Base-by-base conservation (phyloP, 73 alveolate species). In the Paraurostyla sp. region DNA sequence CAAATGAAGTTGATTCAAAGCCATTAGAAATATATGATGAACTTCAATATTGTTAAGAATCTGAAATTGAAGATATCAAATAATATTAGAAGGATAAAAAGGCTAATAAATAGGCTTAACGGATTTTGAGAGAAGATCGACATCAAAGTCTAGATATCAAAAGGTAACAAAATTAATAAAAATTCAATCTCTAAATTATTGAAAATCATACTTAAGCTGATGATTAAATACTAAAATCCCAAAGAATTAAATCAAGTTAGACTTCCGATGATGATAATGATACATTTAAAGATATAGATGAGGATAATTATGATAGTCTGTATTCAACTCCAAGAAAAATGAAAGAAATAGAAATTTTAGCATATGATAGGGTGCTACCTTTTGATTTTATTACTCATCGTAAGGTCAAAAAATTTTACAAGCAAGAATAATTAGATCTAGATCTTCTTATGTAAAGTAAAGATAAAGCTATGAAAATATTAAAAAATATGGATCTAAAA, bases 31-130 rank as follows among this genome's bases (percentile, higher is more conserved):
- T 73, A 6, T 78, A 78, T 52, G 89, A 78, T 54, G 89, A 78
- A 23, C 41, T 51, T 6, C 78, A 78, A 27, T 78, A 78, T 38
- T 78, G 89, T 36, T 35, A 51, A 20, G 89, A 78, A 78, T 78
- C 89, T 1, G 89, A 78, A 51, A 20, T 78, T 0, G 89, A 78
- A 54, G 89, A 78, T 2, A 6, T 51, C 49, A 78, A 49, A 69
- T 11, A 36, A 35, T 78, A 56, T 16, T 33, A 51, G 78, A 78
- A 78, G 69, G 52, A 40, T 16, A 4, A 15, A 51, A 42, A 3
- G 3, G 23, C 11, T 0, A 18, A 52, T 30, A 45, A 48, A 48
- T 2, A 3, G 32, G 71, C 29, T 11, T 0, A 11, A 20, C 25
- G 46, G 29, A 11, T 48, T 0, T 2, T 45, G 3, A 45, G 68